Evolutionary conservation across 768 basidiomycete genomes (phyloP).

Genomic region (Leccinum pellstonianum): DNA sequence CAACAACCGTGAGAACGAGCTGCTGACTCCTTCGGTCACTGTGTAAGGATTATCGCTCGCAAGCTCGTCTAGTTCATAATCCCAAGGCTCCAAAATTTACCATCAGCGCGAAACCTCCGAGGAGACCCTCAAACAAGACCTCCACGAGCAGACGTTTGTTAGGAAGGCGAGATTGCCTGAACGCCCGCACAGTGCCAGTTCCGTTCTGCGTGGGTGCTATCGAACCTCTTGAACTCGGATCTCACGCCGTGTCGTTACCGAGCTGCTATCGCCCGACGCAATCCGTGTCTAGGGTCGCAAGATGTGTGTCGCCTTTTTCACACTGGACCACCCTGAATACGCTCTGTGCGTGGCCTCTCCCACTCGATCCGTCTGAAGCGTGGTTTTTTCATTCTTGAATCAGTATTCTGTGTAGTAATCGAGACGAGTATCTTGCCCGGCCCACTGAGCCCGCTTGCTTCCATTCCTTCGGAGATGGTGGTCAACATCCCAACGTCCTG

Average conservation of each 20-base stretch:
- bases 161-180: neutral
- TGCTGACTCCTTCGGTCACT: neutral
- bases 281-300: slow-evolving; percentile 4
- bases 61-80: slow-evolving; percentile 1
- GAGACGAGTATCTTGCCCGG: slow-evolving; percentile 70
- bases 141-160: slow-evolving; percentile 7
- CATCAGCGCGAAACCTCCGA: slow-evolving; percentile 6
- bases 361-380: neutral
- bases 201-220: slow-evolving; percentile 5
- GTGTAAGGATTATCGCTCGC: neutral
- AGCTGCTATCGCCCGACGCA: neutral
- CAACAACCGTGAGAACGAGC: slow-evolving; percentile 11
- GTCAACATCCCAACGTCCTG: slow-evolving; percentile 43
- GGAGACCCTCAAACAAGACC: slow-evolving; percentile 11
- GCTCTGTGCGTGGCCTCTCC: slow-evolving; percentile 53
- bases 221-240: neutral
- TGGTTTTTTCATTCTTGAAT: slow-evolving; percentile 5
- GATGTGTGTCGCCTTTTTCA: slow-evolving; percentile 83
- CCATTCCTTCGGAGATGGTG: slow-evolving; percentile 54
- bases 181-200: neutral
- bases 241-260: slow-evolving; percentile 1
- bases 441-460: slow-evolving; percentile 66
- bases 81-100: neutral
- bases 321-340: slow-evolving; percentile 73
- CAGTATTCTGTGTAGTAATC: slow-evolving; percentile 73